A percentile compares a stretch with the other conserved stretches of the same genome.
Conservation (phyloP, 2,329 filamentous ascomycete species). For the Aspergillus glaucus region DNA sequence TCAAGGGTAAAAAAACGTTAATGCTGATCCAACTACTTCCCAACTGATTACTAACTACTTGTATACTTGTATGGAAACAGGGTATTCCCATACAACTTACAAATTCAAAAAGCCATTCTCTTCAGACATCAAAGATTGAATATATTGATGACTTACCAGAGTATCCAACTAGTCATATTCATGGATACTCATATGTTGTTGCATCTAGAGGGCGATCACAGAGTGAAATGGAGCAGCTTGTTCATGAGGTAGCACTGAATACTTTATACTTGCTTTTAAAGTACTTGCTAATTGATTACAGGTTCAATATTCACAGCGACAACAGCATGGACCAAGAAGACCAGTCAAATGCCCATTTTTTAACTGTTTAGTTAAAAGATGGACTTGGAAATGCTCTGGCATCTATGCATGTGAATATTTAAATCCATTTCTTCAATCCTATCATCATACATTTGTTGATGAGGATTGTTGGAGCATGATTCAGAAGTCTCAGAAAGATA, state of each 20-base stretch:
- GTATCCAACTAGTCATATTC: not conserved
- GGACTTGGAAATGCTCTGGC: conserved; percentile 1
- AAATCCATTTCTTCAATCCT: not conserved
- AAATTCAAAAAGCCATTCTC: not conserved
- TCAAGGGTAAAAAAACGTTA: too few species aligned
- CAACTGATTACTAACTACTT: not conserved
- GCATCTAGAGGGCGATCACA: conserved; percentile 1
- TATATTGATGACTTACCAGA: not conserved
- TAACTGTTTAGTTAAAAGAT: not conserved
- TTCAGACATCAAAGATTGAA: not conserved
- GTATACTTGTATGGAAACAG: not conserved
- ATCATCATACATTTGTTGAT: too few species aligned
- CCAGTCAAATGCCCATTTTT: not conserved
- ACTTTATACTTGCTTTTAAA: not conserved
- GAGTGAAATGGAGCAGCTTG: not conserved
- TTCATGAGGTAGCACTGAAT: not conserved
- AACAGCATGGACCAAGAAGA: not conserved
- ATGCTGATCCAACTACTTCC: too few species aligned
- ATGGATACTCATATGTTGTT: conserved; percentile 1
- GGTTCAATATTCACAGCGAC: not conserved
- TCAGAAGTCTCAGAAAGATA: not conserved
- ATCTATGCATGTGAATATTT: not conserved
- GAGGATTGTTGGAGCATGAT: not conserved
- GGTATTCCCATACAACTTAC: too few species aligned
- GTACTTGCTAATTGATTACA: not conserved